Base-by-base conservation (phyloP, 1,139 yeast genomes). In the Pichia inconspicua region DNA sequence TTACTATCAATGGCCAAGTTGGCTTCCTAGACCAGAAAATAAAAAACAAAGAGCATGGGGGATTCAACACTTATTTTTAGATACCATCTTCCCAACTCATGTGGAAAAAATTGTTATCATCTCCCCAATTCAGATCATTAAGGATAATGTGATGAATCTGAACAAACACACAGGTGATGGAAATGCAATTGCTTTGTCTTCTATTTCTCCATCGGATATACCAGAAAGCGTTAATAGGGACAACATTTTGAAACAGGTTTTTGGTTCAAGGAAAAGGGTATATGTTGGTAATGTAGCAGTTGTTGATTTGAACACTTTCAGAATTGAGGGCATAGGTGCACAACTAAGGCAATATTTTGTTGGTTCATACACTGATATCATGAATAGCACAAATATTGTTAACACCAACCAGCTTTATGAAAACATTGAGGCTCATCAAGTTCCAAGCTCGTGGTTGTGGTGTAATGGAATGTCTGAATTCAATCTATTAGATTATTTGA, bases 1-100 rank as follows among this genome's bases (percentile, higher is more conserved):
- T 19, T 78, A 84, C 2, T 92, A 86, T 65, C 83, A 84, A 55
- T 92, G 98, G 98, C 98, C 98, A 11, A 66, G 71, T 25, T 92
- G 97, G 95, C 70, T 92, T 30, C 74, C 94, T 10, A 34, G 9
- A 17, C 37, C 37, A 15, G 11, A 15, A 34, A 14, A 34, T 17
- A 34, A 34, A 15, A 10, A 17, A 17, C 19, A 15, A 17, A 9
- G 15, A 9, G 19, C 22, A 15, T 87, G 96, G 90, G 96, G 92
- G 2, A 86, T 84, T 62, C 90, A 90, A 63, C 83, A 89, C 40
- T 67, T 92, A 46, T 89, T 92, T 56, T 67, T 89, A 53, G 98
- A 92, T 66, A 90, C 85, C 0, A 64, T 92, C 46, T 88, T 92
- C 64, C 97, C 98, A 0, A 82, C 77, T 54, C 78, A 78, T 49